Conservation (phyloP, 345 rosid species). For the Luvunga scandens region DNA sequence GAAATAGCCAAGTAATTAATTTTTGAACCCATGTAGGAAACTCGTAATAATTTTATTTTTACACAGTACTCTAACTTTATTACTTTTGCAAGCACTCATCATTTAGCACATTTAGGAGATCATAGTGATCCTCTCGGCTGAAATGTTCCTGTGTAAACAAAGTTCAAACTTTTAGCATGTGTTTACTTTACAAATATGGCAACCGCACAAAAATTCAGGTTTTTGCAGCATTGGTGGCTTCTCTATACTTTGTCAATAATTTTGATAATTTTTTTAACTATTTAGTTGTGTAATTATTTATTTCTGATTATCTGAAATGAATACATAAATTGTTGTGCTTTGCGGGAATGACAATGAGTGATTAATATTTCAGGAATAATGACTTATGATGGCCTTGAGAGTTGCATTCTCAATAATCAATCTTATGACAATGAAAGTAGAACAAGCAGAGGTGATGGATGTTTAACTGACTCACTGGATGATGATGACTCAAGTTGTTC, state of each 20-base stretch:
- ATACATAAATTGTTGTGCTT: neutral
- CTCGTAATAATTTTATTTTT: neutral
- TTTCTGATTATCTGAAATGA: neutral
- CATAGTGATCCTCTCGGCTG: neutral
- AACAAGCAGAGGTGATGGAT: constrained; percentile 78
- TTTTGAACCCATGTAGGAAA: neutral
- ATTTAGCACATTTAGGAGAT: neutral
- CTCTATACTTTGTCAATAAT: no score
- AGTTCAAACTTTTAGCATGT: neutral
- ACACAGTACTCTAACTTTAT: neutral
- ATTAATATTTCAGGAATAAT: constrained; percentile 52
- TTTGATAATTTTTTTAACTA: neutral
- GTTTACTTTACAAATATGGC: neutral
- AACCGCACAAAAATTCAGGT: neutral
- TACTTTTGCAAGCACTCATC: neutral
- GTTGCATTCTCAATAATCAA: constrained; percentile 75
- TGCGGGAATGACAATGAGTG: neutral
- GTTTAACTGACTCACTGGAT: constrained; percentile 70
- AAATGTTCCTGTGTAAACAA: neutral
- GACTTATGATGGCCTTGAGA: constrained; percentile 85
- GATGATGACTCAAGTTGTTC: constrained; percentile 87
- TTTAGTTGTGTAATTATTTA: neutral
- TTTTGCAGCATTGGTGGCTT: neutral
- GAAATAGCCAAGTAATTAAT: neutral
- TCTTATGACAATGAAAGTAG: constrained; percentile 80